These are phyloP conservation scores for Plasmodium sp. DNA, from an alignment of 169 alveolate species.

Conservation along the genomic window DNA sequence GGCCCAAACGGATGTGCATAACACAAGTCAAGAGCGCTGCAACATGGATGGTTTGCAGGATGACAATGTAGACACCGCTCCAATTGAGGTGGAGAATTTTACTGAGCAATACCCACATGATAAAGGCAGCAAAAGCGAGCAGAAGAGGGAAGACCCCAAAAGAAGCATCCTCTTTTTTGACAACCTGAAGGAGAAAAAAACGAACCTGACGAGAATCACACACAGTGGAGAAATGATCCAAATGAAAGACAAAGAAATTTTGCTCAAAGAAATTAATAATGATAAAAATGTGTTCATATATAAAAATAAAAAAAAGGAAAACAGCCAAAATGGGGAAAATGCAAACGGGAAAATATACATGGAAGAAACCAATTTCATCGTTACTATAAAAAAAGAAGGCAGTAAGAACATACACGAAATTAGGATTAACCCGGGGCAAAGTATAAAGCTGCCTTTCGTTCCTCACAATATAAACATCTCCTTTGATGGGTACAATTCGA, in stretches of 20 bases:
- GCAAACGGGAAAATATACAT: not conserved
- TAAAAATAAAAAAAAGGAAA: conserved; percentile 39
- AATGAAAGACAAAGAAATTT: conserved; percentile 14
- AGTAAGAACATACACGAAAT: conserved; percentile 38
- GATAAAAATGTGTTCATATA: conserved; percentile 57
- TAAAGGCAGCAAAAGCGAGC: not conserved
- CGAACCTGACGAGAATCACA: not conserved
- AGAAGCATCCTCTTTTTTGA: not conserved
- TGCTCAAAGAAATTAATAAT: conserved; percentile 12
- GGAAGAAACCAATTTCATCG: conserved; percentile 38
- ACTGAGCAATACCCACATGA: not conserved
- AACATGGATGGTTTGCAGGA: not conserved
- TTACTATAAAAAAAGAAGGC: conserved; percentile 28
- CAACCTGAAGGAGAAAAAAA: not conserved
- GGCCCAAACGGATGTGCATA: not conserved
- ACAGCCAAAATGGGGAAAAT: conserved; percentile 5
- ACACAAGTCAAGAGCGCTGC: not conserved
- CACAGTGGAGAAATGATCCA: not conserved
- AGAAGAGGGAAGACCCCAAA: not conserved
- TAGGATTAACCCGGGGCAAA: conserved; percentile 69
- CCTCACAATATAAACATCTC: conserved; percentile 35
- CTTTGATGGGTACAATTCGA: conserved; percentile 64
- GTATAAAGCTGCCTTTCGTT: conserved; percentile 48
- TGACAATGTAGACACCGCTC: not conserved
- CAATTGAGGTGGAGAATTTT: not conserved